phyloP scores from a whole-genome alignment of 257 asterid genomes.

The Solanum ossicruentum region DNA sequence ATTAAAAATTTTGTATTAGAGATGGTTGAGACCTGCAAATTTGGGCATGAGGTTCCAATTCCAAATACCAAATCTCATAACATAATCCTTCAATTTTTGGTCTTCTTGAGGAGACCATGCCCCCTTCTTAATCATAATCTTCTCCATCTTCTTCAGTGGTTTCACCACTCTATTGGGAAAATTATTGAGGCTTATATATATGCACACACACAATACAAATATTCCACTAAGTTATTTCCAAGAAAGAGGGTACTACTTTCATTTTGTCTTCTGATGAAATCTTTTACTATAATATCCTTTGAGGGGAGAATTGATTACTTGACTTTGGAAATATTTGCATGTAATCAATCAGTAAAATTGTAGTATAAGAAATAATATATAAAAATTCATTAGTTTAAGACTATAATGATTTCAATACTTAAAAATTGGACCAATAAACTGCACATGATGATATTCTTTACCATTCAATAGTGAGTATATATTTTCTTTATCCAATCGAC shows the following conservation, averaged over 20 bases:
- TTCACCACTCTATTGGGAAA: not conserved
- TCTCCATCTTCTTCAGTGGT: not conserved
- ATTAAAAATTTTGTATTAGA: not conserved
- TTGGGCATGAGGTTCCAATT: conserved; percentile 18
- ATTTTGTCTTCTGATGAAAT: not conserved
- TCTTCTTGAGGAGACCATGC: conserved; percentile 16
- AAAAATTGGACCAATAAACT: not conserved
- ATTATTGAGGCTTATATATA: not conserved
- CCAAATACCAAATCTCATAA: conserved; percentile 16
- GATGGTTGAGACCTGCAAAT: conserved; percentile 6
- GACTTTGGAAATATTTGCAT: not conserved
- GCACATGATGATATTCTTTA: not conserved
- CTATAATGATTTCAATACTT: not conserved
- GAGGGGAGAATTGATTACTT: not conserved
- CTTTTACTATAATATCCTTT: not conserved
- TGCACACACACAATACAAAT: not conserved
- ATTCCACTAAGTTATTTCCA: not conserved
- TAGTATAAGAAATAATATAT: not conserved
- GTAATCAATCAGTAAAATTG: not conserved
- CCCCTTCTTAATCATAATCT: not conserved
- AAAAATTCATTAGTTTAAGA: not conserved
- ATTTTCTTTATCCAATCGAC: too few relatives aligned
- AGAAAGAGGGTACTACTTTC: not conserved
- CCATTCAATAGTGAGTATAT: not conserved
- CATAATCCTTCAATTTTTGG: conserved; percentile 3